phyloP scores from a whole-genome alignment of 106 monocot species.

The Vanilla planifolia region DNA sequence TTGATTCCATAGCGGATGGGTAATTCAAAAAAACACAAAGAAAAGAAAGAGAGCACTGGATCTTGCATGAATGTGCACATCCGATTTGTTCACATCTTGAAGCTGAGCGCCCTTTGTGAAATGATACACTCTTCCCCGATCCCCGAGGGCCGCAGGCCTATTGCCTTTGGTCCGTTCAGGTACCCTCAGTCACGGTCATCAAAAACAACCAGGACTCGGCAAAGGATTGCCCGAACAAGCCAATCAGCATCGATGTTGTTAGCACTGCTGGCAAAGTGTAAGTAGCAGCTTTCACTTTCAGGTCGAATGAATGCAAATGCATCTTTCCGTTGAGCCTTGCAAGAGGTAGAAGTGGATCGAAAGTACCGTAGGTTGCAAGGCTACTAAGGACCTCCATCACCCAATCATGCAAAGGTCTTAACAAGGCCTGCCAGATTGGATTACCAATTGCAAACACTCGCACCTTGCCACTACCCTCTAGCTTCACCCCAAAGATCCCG shows the following conservation, averaged over 20 bases:
- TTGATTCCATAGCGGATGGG: conserved; percentile 2
- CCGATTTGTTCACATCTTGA: too few species aligned
- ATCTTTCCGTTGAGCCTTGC: conserved; percentile 3
- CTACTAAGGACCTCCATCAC: conserved; percentile 1
- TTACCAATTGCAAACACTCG: neutral
- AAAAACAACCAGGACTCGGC: conserved; percentile 1
- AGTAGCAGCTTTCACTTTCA: neutral
- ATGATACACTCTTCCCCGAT: neutral
- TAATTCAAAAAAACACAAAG: too few species aligned
- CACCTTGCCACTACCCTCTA: conserved; percentile 2
- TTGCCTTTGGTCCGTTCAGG: neutral
- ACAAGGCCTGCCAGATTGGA: neutral
- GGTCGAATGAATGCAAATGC: conserved; percentile 1
- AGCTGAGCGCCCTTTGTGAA: too few species aligned
- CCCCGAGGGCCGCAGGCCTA: too few species aligned
- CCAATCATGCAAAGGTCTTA: conserved; percentile 1
- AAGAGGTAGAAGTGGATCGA: conserved; percentile 1
- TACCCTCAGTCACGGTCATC: conserved; percentile 1
- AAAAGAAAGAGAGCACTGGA: too few species aligned
- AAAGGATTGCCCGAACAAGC: conserved; percentile 1
- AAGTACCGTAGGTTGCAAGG: neutral
- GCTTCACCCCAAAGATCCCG: neutral
- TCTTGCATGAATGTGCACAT: too few species aligned
- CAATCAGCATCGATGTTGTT: conserved; percentile 1
- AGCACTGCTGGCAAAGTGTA: neutral